These are phyloP conservation scores for Colletotrichum sp. DNA, from an alignment of 2,329 filamentous ascomycete genomes.

Conservation along the genomic window DNA sequence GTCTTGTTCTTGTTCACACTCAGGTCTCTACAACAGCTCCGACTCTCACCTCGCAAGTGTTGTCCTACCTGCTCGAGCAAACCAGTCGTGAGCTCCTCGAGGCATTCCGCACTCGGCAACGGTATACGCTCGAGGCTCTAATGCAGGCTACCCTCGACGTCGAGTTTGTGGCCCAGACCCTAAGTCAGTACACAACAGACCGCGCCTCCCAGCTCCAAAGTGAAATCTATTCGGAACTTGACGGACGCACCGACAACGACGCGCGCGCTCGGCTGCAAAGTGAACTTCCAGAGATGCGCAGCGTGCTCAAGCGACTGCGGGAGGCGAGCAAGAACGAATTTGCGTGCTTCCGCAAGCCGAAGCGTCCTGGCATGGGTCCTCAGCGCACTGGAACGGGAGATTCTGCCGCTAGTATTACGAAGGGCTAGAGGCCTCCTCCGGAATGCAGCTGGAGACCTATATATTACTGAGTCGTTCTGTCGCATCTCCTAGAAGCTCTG, in stretches of 20 bases:
- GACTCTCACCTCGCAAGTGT: constrained; percentile 77
- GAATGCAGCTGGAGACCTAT: constrained; percentile 5
- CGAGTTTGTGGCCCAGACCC: constrained; percentile 93
- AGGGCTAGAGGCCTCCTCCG: constrained; percentile 18
- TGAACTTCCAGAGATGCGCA: constrained; percentile 89
- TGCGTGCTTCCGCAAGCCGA: constrained; percentile 77
- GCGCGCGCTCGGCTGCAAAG: constrained; percentile 80
- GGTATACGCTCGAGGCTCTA: constrained; percentile 79
- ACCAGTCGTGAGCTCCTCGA: constrained; percentile 80
- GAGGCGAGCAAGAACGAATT: constrained; percentile 87
- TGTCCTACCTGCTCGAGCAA: constrained; percentile 87
- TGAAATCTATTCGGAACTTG: constrained; percentile 90
- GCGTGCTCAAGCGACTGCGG: constrained; percentile 80
- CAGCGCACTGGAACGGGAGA: constrained; percentile 37
- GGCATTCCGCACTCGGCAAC: constrained; percentile 71
- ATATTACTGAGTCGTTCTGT: neutral
- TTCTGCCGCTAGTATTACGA: constrained; percentile 28
- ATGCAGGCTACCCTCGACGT: constrained; percentile 98
- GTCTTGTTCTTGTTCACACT: constrained; percentile 88
- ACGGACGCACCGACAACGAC: constrained; percentile 86
- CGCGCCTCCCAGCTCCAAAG: constrained; percentile 81
- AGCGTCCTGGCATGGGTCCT: constrained; percentile 42
- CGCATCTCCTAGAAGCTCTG: neutral
- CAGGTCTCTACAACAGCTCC: constrained; percentile 83
- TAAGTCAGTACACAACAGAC: constrained; percentile 84